A percentile compares a stretch with the other conserved stretches of the same genome.
Evolutionary conservation across 1,284 basidiomycete species (phyloP).

Genomic region (Peniophora sp.): DNA sequence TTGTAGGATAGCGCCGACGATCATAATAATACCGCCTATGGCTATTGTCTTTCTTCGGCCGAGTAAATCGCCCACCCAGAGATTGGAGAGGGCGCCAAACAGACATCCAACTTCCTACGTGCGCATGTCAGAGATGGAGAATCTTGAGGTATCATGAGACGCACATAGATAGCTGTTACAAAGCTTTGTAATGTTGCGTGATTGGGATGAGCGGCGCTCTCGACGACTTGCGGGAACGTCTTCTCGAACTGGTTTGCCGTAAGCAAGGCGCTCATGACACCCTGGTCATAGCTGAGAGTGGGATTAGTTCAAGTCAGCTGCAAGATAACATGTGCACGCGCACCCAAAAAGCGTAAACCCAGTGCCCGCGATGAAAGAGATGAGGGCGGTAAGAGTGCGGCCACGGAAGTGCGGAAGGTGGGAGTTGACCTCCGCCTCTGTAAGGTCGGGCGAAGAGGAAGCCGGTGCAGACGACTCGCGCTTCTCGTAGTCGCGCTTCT

Average conservation of each 20-base stretch:
- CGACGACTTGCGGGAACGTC: slow-evolving; percentile 39
- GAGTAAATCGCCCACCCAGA: slow-evolving; percentile 47
- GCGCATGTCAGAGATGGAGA: background rate
- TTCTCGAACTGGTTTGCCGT: slow-evolving; percentile 46
- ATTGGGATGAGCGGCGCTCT: slow-evolving; percentile 24
- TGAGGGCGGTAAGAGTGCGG: slow-evolving; percentile 30
- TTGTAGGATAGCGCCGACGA: slow-evolving; percentile 55
- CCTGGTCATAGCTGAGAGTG: slow-evolving; percentile 50
- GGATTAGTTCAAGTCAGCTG: background rate
- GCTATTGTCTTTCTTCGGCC: slow-evolving; percentile 46
- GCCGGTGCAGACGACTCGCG: too few relatives aligned
- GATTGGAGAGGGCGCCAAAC: slow-evolving; percentile 40
- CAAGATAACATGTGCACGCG: slow-evolving; percentile 8
- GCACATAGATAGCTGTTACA: slow-evolving; percentile 45
- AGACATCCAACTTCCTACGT: slow-evolving; percentile 46
- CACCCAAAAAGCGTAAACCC: slow-evolving; percentile 55
- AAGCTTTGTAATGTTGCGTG: slow-evolving; percentile 49
- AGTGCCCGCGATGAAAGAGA: slow-evolving; percentile 46
- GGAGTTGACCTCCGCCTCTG: slow-evolving; percentile 1
- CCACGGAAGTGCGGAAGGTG: slow-evolving; percentile 32
- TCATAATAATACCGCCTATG: slow-evolving; percentile 49
- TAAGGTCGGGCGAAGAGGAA: too few relatives aligned
- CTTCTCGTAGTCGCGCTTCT: too few relatives aligned
- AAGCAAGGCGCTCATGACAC: slow-evolving; percentile 55
- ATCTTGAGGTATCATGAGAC: slow-evolving; percentile 9